Conservation (phyloP, 2,329 filamentous ascomycete species). For the Cordyceps farinosa region DNA sequence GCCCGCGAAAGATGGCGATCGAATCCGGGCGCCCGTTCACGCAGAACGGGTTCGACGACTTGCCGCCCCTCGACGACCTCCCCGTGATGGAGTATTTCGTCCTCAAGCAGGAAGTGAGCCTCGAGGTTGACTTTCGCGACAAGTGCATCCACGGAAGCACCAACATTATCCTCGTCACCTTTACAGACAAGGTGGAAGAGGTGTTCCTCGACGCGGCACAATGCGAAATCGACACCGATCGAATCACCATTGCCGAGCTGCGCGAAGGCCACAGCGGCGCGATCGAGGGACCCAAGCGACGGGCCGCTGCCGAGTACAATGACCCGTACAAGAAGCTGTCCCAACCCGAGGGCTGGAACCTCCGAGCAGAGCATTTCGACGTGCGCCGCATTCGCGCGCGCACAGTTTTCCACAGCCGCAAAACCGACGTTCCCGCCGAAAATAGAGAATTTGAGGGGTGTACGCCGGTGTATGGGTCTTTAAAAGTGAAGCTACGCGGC, state of each 20-base stretch:
- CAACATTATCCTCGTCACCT: slow-evolving; percentile 72
- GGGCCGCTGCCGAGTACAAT: slow-evolving; percentile 43
- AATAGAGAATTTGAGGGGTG: slow-evolving; percentile 54
- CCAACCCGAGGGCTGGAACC: slow-evolving; percentile 57
- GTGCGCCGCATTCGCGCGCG: slow-evolving; percentile 65
- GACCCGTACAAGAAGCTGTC: slow-evolving; percentile 67
- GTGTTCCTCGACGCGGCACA: slow-evolving; percentile 61
- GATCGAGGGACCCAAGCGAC: slow-evolving; percentile 35
- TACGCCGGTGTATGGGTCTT: slow-evolving; percentile 52
- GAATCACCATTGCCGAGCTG: slow-evolving; percentile 48
- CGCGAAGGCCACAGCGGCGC: slow-evolving; percentile 34
- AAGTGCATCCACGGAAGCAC: slow-evolving; percentile 73
- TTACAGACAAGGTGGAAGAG: slow-evolving; percentile 55
- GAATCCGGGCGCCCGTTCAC: slow-evolving; percentile 25
- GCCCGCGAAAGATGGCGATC: background rate
- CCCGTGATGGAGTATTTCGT: slow-evolving; percentile 49
- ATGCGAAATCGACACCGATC: slow-evolving; percentile 52
- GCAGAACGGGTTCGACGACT: slow-evolving; percentile 30
- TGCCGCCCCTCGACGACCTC: slow-evolving; percentile 33
- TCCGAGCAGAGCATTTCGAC: slow-evolving; percentile 71
- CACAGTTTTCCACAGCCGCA: slow-evolving; percentile 49
- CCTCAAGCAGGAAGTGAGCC: slow-evolving; percentile 79
- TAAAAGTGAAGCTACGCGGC: slow-evolving; percentile 43
- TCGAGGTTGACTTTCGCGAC: slow-evolving; percentile 82
- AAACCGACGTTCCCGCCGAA: slow-evolving; percentile 52